These are phyloP conservation scores for Penicillium sp. DNA, from an alignment of 2,329 filamentous ascomycete species.

Conservation along the genomic window DNA sequence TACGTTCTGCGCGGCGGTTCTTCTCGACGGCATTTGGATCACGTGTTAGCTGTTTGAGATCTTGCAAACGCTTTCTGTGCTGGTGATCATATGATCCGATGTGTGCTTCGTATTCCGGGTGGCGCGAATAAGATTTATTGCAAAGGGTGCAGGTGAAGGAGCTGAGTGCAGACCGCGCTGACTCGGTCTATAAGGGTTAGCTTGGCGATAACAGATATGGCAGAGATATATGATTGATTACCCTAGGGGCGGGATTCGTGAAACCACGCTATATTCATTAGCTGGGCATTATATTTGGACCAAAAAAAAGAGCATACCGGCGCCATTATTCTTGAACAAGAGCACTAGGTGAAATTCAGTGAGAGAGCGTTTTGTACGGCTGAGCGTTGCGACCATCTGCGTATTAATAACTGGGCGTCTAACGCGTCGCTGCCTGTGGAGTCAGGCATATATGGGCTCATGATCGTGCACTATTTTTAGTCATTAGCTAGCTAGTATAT, in stretches of 20 bases:
- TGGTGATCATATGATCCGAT: slow-evolving; percentile 90
- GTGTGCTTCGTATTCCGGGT: slow-evolving; percentile 93
- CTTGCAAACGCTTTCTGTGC: slow-evolving; percentile 62
- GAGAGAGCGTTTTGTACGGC: neutral
- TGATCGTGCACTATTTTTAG: too few species aligned
- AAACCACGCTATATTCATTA: slow-evolving; percentile 35
- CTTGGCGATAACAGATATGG: neutral
- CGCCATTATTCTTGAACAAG: slow-evolving; percentile 18
- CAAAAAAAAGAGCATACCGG: slow-evolving; percentile 24
- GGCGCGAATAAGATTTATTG: slow-evolving; percentile 85
- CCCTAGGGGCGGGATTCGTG: slow-evolving; percentile 42
- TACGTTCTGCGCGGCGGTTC: slow-evolving; percentile 36
- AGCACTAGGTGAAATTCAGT: neutral
- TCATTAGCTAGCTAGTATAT: neutral
- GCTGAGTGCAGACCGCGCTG: slow-evolving; percentile 65
- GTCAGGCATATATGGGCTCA: neutral
- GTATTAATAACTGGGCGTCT: neutral
- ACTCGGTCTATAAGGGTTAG: slow-evolving; percentile 41
- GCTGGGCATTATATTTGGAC: neutral
- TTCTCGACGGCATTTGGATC: slow-evolving; percentile 39
- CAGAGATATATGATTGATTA: slow-evolving; percentile 12
- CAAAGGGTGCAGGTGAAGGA: slow-evolving; percentile 81
- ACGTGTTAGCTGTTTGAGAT: slow-evolving; percentile 40
- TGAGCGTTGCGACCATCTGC: neutral
- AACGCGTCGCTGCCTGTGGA: neutral